These are phyloP conservation scores for Termitomyces bulborhizus DNA, from an alignment of 768 basidiomycete genomes.

Conservation along the genomic window DNA sequence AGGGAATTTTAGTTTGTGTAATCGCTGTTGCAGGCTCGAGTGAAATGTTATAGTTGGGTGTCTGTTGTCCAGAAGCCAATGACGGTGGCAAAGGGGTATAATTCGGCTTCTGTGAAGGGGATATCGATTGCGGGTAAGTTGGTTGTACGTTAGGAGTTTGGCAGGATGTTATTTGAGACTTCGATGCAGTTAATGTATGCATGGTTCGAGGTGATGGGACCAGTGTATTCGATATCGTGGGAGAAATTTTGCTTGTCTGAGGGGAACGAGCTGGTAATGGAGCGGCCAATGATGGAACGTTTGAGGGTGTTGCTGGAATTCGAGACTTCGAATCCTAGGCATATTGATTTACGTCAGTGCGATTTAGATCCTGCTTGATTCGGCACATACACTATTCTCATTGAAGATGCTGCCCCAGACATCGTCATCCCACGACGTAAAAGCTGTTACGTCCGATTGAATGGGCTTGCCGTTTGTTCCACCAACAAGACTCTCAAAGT, in stretches of 20 bases:
- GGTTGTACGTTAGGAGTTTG: constrained; percentile 7
- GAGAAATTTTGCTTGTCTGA: constrained; percentile 31
- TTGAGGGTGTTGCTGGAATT: constrained; percentile 20
- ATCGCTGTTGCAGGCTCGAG: constrained; percentile 12
- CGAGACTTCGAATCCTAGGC: constrained; percentile 15
- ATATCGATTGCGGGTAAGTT: background rate
- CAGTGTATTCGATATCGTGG: constrained; percentile 21
- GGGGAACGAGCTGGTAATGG: constrained; percentile 31
- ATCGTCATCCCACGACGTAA: constrained; percentile 70
- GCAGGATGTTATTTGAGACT: background rate
- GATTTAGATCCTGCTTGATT: background rate
- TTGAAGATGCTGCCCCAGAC: constrained; percentile 79
- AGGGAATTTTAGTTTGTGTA: constrained; percentile 8
- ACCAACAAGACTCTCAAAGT: constrained; percentile 86
- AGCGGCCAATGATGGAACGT: constrained; percentile 4
- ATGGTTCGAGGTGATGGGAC: constrained; percentile 4
- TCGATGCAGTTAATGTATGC: constrained; percentile 3
- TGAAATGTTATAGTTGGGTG: constrained; percentile 26
- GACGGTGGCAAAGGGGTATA: background rate
- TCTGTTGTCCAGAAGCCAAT: constrained; percentile 3
- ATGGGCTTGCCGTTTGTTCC: constrained; percentile 38
- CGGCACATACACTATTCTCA: constrained; percentile 24
- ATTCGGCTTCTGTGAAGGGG: background rate
- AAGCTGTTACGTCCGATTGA: constrained; percentile 37
- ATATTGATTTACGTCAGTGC: background rate